phyloP scores from a whole-genome alignment of 2,329 filamentous ascomycete genomes.

The Xylariomycetidae sp. region DNA sequence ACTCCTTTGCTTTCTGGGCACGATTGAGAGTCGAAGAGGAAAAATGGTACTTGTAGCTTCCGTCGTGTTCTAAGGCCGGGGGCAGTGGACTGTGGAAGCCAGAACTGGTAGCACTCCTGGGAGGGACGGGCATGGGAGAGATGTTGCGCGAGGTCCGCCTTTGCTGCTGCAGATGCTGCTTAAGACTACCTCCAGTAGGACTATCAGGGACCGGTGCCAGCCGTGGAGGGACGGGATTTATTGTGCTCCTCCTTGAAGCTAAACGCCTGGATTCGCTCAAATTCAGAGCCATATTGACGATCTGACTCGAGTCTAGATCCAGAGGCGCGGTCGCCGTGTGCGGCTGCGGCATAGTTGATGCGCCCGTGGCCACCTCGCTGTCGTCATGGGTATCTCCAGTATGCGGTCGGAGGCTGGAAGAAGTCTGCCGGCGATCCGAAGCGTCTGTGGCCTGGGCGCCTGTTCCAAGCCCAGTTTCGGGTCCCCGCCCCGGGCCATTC shows the following conservation, averaged over 20 bases:
- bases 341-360: no score
- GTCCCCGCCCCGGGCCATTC: no score
- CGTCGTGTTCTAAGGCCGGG: slow-evolving; percentile 41
- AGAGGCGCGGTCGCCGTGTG: slow-evolving; percentile 30
- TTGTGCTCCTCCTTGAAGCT: slow-evolving; percentile 53
- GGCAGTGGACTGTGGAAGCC: slow-evolving; percentile 44
- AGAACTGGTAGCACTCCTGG: no score
- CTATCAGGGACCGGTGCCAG: slow-evolving; percentile 48
- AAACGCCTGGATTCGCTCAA: slow-evolving; percentile 73
- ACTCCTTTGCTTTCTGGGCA: slow-evolving; percentile 75
- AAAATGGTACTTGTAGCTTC: slow-evolving; percentile 56
- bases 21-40: slow-evolving; percentile 75
- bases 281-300: slow-evolving; percentile 87
- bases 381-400: slow-evolving; percentile 12
- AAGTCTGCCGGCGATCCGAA: no score
- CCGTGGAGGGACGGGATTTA: slow-evolving; percentile 43
- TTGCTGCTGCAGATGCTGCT: slow-evolving; percentile 67
- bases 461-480: no score
- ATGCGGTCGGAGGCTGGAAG: no score
- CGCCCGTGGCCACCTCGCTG: no score
- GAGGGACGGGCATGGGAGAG: slow-evolving; percentile 48
- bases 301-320: slow-evolving; percentile 76
- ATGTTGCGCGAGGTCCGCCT: slow-evolving; percentile 54
- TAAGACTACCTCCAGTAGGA: slow-evolving; percentile 51
- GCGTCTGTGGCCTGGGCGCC: no score